These are phyloP conservation scores for Pseudomassariella vexata DNA, from an alignment of 2,329 filamentous ascomycete species.

Conservation along the genomic window DNA sequence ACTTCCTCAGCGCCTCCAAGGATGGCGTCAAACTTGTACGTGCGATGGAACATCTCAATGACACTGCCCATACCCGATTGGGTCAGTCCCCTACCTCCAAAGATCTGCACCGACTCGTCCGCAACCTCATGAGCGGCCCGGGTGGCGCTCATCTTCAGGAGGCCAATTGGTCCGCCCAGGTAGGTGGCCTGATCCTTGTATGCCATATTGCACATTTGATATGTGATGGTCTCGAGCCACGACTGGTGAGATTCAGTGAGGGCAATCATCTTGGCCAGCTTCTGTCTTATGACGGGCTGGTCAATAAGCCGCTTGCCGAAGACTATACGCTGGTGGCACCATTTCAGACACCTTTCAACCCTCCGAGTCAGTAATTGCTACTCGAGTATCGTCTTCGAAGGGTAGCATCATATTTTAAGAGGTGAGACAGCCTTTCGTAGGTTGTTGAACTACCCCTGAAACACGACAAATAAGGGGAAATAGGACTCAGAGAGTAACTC, in stretches of 20 bases:
- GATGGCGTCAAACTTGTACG: conserved; percentile 76
- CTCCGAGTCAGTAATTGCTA: no score
- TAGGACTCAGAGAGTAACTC: no score
- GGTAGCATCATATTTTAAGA: no score
- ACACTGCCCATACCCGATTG: conserved; percentile 77
- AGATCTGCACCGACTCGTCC: conserved; percentile 80
- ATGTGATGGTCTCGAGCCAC: conserved; percentile 79
- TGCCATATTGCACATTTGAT: conserved; percentile 83
- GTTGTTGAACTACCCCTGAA: no score
- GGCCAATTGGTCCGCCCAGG: conserved; percentile 73
- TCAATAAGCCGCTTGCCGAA: conserved; percentile 78
- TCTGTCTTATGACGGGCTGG: conserved; percentile 77
- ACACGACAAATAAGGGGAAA: no score
- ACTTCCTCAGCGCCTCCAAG: conserved; percentile 81
- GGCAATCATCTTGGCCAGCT: conserved; percentile 85
- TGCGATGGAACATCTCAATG: conserved; percentile 79
- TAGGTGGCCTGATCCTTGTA: conserved; percentile 71
- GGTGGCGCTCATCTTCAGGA: conserved; percentile 75
- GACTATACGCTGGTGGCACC: conserved; percentile 80
- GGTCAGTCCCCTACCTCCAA: conserved; percentile 75
- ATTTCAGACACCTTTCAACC: conserved; percentile 86
- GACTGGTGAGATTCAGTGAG: conserved; percentile 76
- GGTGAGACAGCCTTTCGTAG: no score
- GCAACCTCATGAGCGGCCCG: conserved; percentile 76
- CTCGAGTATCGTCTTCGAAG: no score